Conservation (phyloP, 176 grass and related monocot genomes). For the Phoenix dactylifera region DNA sequence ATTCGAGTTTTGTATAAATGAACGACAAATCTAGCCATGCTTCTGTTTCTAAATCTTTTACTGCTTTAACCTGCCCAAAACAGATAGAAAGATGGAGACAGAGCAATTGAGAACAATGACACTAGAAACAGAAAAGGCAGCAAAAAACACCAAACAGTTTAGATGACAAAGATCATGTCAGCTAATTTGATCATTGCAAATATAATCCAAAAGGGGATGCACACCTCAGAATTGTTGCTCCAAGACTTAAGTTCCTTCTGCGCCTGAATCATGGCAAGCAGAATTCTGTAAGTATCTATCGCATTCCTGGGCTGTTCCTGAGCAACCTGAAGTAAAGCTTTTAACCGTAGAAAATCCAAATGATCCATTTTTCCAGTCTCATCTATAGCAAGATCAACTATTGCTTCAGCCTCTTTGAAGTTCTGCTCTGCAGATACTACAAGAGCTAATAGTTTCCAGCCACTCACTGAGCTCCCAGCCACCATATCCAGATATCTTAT, state of each 20-base stretch:
- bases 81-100: conserved; percentile 17
- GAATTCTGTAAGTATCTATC: conserved; percentile 65
- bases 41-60: conserved; percentile 69
- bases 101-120: background rate
- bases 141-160: too few relatives aligned
- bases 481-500: conserved; percentile 68
- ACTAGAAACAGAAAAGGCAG: conserved; percentile 3
- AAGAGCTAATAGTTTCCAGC: conserved; percentile 79
- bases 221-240: conserved; percentile 43
- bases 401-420: conserved; percentile 66
- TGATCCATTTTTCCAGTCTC: conserved; percentile 64
- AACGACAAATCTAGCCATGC: conserved; percentile 80
- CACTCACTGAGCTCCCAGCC: conserved; percentile 61
- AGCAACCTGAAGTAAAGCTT: conserved; percentile 65
- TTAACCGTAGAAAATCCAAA: conserved; percentile 65
- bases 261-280: conserved; percentile 72
- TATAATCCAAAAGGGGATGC: conserved; percentile 7
- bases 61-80: conserved; percentile 44
- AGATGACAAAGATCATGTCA: background rate
- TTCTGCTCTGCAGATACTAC: conserved; percentile 72
- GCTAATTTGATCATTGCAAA: conserved; percentile 2
- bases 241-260: conserved; percentile 48
- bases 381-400: conserved; percentile 74
- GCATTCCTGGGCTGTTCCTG: conserved; percentile 60
- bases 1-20: conserved; percentile 73